Evolutionary conservation across 495 filamentous ascomycete genomes (phyloP).

Genomic region (Penicillium diatomitis): DNA sequence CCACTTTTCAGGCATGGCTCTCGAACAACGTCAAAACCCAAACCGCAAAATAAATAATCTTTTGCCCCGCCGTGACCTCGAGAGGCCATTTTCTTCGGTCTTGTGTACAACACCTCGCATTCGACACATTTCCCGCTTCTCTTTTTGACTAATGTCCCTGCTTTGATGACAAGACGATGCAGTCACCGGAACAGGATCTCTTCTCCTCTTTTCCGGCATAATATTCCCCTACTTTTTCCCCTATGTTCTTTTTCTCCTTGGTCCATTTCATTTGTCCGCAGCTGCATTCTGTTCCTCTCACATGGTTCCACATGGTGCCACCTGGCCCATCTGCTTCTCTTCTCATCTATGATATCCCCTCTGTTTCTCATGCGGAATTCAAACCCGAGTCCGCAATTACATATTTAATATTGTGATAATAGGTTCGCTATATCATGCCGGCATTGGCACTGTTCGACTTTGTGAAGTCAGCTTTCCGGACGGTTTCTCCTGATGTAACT

Average conservation of each 20-base stretch:
- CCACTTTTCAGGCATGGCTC: slow-evolving; percentile 60
- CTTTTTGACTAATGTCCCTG: slow-evolving; percentile 32
- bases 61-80: slow-evolving; percentile 12
- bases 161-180: slow-evolving; percentile 40
- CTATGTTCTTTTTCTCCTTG: slow-evolving; percentile 7
- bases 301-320: slow-evolving; percentile 6
- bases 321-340: neutral
- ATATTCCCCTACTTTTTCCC: slow-evolving; percentile 6
- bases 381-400: slow-evolving; percentile 17
- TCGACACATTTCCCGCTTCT: slow-evolving; percentile 13
- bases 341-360: slow-evolving; percentile 29
- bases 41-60: slow-evolving; percentile 37
- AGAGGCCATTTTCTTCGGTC: slow-evolving; percentile 15
- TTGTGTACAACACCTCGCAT: slow-evolving; percentile 36
- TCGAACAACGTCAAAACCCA: slow-evolving; percentile 86
- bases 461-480: neutral
- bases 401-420: slow-evolving; percentile 18
- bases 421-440: slow-evolving; percentile 13
- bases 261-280: slow-evolving; percentile 12
- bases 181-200: slow-evolving; percentile 31
- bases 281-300: slow-evolving; percentile 7
- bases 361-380: slow-evolving; percentile 21
- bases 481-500: slow-evolving; percentile 8
- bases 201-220: slow-evolving; percentile 7
- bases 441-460: slow-evolving; percentile 15